Evolutionary conservation across 2,329 filamentous ascomycete species (phyloP).

Genomic region (Fusarium coicis): DNA sequence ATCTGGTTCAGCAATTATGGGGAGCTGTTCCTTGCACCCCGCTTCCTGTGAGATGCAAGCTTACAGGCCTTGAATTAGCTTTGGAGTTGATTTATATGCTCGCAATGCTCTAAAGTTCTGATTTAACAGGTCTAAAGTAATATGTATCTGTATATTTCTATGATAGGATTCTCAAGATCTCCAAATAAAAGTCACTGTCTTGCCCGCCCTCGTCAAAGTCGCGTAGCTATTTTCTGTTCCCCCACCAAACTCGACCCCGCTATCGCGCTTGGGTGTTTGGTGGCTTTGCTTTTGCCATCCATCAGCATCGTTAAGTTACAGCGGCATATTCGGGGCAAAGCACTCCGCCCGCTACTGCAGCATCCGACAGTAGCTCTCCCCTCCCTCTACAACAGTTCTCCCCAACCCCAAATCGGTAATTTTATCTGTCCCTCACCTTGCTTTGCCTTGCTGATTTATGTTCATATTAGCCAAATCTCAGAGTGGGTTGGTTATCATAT

Average conservation of each 20-base stretch:
- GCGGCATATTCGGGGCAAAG: slow-evolving; percentile 41
- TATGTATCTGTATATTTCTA: fast-evolving
- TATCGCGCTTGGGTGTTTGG: slow-evolving; percentile 19
- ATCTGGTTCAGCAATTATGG: slow-evolving; percentile 40
- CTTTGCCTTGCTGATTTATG: not conserved
- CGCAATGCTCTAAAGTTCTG: not conserved
- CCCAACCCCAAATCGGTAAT: slow-evolving; percentile 22
- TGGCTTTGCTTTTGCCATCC: slow-evolving; percentile 31
- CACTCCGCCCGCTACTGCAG: slow-evolving; percentile 42
- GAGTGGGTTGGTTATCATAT: slow-evolving; percentile 7
- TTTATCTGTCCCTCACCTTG: slow-evolving; percentile 5
- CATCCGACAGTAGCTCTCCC: slow-evolving; percentile 38
- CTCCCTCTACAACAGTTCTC: slow-evolving; percentile 28
- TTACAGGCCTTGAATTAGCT: not conserved
- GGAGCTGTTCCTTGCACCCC: slow-evolving; percentile 38
- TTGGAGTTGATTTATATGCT: not conserved
- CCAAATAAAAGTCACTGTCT: slow-evolving; percentile 8
- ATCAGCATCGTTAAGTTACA: slow-evolving; percentile 17
- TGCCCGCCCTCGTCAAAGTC: slow-evolving; percentile 24
- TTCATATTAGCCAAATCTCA: slow-evolving; percentile 24
- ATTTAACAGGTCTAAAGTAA: fast-evolving
- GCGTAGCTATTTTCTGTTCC: slow-evolving; percentile 32
- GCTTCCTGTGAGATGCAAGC: slow-evolving; percentile 28
- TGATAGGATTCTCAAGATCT: not conserved
- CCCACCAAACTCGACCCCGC: slow-evolving; percentile 39